These are phyloP conservation scores for Colletotrichum costaricense DNA, from an alignment of 2,329 filamentous ascomycete species.

Conservation along the genomic window DNA sequence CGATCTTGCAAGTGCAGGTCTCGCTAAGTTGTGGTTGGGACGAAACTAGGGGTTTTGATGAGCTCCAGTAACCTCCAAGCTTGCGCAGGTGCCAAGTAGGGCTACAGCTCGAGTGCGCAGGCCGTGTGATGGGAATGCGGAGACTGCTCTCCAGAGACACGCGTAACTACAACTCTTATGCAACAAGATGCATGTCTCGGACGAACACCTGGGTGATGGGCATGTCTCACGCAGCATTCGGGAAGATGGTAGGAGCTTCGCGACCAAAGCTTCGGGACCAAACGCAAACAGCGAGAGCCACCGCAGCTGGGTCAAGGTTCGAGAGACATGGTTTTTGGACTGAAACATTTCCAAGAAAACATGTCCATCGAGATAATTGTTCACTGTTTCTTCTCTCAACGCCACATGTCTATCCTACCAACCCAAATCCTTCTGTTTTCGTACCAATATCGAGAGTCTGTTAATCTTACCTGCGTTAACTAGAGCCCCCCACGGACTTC, in stretches of 20 bases:
- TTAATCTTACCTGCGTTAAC: neutral
- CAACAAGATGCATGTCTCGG: conserved; percentile 6
- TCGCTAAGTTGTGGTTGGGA: conserved; percentile 1
- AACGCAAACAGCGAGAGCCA: neutral
- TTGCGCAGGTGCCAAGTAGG: neutral
- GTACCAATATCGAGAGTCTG: neutral
- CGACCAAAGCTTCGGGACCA: neutral
- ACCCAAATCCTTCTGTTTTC: neutral
- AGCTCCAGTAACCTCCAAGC: neutral
- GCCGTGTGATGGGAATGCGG: neutral
- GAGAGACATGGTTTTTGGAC: neutral
- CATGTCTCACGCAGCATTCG: neutral
- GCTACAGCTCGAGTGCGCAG: neutral
- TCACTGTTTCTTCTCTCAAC: neutral
- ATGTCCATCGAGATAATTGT: neutral
- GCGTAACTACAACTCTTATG: neutral
- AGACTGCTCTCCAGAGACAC: neutral
- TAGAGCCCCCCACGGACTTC: conserved; percentile 23
- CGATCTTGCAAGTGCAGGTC: neutral
- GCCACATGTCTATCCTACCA: neutral
- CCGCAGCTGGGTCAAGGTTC: neutral
- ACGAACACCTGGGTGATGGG: neutral
- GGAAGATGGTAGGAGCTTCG: neutral
- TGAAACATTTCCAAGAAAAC: conserved; percentile 4
- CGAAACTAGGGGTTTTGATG: neutral